These are phyloP conservation scores for Simplicillium sp. DNA, from an alignment of 2,329 filamentous ascomycete species.

Conservation along the genomic window DNA sequence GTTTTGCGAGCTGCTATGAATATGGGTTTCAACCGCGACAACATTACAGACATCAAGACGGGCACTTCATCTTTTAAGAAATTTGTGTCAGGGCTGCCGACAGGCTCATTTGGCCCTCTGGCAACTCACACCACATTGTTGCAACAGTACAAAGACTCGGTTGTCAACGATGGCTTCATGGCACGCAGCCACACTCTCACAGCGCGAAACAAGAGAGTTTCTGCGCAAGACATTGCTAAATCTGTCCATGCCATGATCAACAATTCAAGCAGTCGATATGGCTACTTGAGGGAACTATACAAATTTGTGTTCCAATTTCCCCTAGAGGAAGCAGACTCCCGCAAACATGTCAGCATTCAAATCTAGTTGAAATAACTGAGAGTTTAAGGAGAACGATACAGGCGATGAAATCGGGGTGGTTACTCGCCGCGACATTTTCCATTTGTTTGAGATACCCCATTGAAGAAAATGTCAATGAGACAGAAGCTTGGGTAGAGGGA, in stretches of 20 bases:
- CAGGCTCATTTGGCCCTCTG: slow-evolving; percentile 67
- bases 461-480: too few relatives aligned
- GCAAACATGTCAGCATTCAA: slow-evolving; percentile 54
- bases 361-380: slow-evolving; percentile 24
- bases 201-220: slow-evolving; percentile 45
- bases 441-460: not conserved
- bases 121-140: slow-evolving; percentile 63
- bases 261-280: slow-evolving; percentile 56
- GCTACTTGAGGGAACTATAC: slow-evolving; percentile 75
- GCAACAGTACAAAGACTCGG: slow-evolving; percentile 70
- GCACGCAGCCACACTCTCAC: slow-evolving; percentile 32
- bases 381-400: too few relatives aligned
- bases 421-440: not conserved
- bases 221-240: slow-evolving; percentile 68
- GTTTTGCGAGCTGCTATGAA: slow-evolving; percentile 82
- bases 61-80: slow-evolving; percentile 51
- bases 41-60: slow-evolving; percentile 31
- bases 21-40: slow-evolving; percentile 62
- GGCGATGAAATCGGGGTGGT: too few relatives aligned
- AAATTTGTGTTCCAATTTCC: slow-evolving; percentile 77
- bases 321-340: slow-evolving; percentile 63
- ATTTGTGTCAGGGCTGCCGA: slow-evolving; percentile 67
- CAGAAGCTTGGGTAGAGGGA: too few relatives aligned
- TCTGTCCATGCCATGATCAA: slow-evolving; percentile 69
- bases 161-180: slow-evolving; percentile 59